Evolutionary conservation across 179 eudicot species (phyloP).

Genomic region (Beta macrorhiza): DNA sequence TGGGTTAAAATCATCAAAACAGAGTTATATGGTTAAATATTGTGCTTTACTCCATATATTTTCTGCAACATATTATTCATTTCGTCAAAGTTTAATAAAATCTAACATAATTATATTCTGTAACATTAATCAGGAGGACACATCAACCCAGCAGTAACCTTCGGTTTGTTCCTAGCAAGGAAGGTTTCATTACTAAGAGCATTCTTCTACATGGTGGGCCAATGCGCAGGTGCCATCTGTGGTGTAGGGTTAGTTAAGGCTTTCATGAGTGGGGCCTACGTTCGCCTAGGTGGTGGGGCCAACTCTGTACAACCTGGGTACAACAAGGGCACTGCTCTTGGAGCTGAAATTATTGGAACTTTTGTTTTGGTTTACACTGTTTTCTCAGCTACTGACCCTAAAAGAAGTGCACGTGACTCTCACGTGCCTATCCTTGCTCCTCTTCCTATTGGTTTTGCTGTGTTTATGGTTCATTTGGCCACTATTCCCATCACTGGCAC

Average conservation of each 20-base stretch:
- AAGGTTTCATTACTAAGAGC: slow-evolving; percentile 79
- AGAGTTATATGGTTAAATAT: no score
- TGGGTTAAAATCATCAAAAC: no score
- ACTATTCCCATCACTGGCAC: slow-evolving; percentile 84
- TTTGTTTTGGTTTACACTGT: slow-evolving; percentile 79
- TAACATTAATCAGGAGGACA: slow-evolving; percentile 55
- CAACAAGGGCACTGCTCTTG: slow-evolving; percentile 76
- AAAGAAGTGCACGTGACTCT: slow-evolving; percentile 86
- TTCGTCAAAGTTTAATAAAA: not conserved
- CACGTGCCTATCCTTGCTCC: slow-evolving; percentile 87
- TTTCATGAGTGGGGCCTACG: slow-evolving; percentile 59
- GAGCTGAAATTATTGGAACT: slow-evolving; percentile 77
- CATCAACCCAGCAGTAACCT: slow-evolving; percentile 87
- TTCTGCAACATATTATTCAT: no score
- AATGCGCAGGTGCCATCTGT: slow-evolving; percentile 73
- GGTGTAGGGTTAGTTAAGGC: slow-evolving; percentile 89
- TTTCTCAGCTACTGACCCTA: slow-evolving; percentile 86
- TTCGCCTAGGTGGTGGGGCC: slow-evolving; percentile 59
- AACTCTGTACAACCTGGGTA: slow-evolving; percentile 56
- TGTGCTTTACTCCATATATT: no score
- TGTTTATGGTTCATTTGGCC: slow-evolving; percentile 75
- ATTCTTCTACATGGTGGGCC: slow-evolving; percentile 61
- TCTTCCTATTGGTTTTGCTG: slow-evolving; percentile 81
- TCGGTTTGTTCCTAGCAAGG: slow-evolving; percentile 72
- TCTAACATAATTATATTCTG: no score